Percentiles rank a stretch among this genome's conserved stretches.
Conservation (phyloP, 345 rosid genomes). For the Euphorbia lathyris region DNA sequence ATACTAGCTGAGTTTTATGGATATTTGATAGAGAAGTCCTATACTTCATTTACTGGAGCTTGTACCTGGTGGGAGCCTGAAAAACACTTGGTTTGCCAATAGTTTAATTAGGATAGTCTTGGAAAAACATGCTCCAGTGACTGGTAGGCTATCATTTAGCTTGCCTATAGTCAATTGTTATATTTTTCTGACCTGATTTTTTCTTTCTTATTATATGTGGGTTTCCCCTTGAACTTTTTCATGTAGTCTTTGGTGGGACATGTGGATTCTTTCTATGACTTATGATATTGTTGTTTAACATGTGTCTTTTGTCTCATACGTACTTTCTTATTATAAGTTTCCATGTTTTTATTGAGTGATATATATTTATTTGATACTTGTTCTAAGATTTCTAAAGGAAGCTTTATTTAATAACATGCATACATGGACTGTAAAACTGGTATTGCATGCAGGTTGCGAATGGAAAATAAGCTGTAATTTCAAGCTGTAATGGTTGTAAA, state of each 20-base stretch:
- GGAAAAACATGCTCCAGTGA: neutral
- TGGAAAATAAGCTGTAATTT: neutral
- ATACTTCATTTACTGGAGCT: neutral
- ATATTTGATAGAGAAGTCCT: neutral
- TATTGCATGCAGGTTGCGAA: neutral
- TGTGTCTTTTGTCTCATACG: neutral
- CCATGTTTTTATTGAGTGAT: neutral
- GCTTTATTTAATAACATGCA: neutral
- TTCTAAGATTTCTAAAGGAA: neutral
- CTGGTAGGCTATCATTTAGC: neutral
- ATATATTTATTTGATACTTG: neutral
- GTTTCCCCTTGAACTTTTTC: neutral
- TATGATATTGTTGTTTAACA: neutral
- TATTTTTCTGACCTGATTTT: neutral
- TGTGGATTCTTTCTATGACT: neutral
- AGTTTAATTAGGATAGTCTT: neutral
- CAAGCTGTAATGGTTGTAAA: slow-evolving; percentile 1
- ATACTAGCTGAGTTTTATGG: neutral
- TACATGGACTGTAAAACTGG: neutral
- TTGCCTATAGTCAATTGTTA: neutral
- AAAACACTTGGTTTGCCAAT: neutral
- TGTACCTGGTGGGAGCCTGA: neutral
- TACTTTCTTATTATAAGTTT: neutral
- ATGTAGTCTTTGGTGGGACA: neutral
- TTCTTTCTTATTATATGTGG: neutral